These are phyloP conservation scores for Colletotrichum falcatum DNA, from an alignment of 2,329 filamentous ascomycete species.

Conservation along the genomic window DNA sequence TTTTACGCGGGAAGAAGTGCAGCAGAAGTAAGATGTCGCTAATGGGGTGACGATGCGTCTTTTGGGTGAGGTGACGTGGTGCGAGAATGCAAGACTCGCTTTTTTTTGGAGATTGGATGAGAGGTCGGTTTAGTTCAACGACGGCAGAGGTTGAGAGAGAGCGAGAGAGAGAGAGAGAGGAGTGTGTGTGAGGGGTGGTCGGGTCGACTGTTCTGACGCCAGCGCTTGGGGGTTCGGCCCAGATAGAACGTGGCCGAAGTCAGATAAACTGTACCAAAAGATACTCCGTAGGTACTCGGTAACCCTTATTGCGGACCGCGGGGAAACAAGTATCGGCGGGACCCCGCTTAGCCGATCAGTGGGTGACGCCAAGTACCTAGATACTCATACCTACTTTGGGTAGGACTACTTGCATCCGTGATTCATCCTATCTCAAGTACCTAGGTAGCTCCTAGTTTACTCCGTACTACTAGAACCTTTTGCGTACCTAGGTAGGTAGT, in stretches of 20 bases:
- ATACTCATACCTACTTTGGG: background rate
- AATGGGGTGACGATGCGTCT: slow-evolving; percentile 14
- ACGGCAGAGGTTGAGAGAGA: slow-evolving; percentile 20
- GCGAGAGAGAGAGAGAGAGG: background rate
- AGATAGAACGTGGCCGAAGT: slow-evolving; percentile 15
- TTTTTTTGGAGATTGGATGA: slow-evolving; percentile 36
- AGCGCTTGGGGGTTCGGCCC: background rate
- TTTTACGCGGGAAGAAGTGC: background rate
- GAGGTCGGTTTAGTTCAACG: slow-evolving; percentile 33
- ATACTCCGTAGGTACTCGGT: slow-evolving; percentile 18
- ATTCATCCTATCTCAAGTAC: background rate
- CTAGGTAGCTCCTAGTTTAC: too few species aligned
- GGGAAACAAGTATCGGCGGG: slow-evolving; percentile 17
- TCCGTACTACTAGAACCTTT: too few species aligned
- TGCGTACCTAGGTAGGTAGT: background rate
- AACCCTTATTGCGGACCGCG: slow-evolving; percentile 9
- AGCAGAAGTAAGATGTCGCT: background rate
- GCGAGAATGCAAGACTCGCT: slow-evolving; percentile 2
- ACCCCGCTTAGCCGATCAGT: slow-evolving; percentile 17
- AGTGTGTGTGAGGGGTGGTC: slow-evolving; percentile 19
- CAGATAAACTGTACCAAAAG: slow-evolving; percentile 30
- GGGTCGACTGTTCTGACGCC: slow-evolving; percentile 10
- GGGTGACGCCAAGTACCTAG: background rate
- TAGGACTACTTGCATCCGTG: background rate
- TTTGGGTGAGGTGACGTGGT: slow-evolving; percentile 5